phyloP scores from a whole-genome alignment of 257 asterid genomes.

The Verbena officinalis region DNA sequence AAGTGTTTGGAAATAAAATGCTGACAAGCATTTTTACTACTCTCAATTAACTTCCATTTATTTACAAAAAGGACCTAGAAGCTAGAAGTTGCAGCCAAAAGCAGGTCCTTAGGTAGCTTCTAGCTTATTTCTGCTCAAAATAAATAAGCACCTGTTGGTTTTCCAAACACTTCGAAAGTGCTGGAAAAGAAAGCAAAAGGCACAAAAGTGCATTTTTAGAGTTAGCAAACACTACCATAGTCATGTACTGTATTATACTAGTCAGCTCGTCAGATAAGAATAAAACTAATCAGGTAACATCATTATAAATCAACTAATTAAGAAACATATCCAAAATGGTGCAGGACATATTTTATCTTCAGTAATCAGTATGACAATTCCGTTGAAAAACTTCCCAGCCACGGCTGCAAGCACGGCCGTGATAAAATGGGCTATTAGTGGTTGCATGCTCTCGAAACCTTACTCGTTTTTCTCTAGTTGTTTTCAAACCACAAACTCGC shows the following conservation, averaged over 20 bases:
- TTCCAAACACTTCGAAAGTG: too few species aligned
- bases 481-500: neutral
- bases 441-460: neutral
- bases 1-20: too few species aligned
- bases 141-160: too few species aligned
- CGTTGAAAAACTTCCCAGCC: neutral
- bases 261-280: neutral
- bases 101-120: too few species aligned
- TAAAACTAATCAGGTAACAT: neutral
- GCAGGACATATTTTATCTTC: neutral
- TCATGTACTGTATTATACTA: neutral
- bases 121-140: too few species aligned
- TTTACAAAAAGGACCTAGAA: too few species aligned
- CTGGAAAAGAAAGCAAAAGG: too few species aligned
- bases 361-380: neutral
- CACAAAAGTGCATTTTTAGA: too few species aligned
- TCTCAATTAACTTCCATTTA: too few species aligned
- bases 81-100: too few species aligned
- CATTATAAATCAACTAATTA: neutral
- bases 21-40: too few species aligned
- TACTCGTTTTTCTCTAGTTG: neutral
- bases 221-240: too few species aligned
- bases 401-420: conserved; percentile 1
- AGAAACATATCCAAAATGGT: neutral
- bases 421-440: neutral